Base-by-base conservation (phyloP, 768 basidiomycete species). In the Amanita muscaria region DNA sequence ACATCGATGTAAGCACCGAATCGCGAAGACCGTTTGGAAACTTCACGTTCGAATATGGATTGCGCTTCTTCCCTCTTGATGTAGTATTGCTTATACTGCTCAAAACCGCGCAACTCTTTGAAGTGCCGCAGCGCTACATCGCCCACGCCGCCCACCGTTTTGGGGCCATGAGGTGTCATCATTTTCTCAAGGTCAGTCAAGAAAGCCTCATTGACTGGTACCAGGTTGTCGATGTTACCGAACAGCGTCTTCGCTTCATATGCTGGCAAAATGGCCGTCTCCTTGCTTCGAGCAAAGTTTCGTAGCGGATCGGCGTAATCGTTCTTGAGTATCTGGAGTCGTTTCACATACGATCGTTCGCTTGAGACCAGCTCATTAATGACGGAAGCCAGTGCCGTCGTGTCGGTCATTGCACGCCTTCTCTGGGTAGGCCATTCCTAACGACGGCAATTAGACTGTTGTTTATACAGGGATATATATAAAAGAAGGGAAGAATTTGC, bases 161-260 rank as follows among this genome's bases (percentile, higher is more conserved):
- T 68, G 32, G 66, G 57, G 39, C 79, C 81, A 52, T 74, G 74
- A n/a, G 76, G 76, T 4, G 68, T 67, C 27, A 79, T 50, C 80
- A 91, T 84, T 61, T 73, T 77, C 59, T 93, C 89, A 25, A 99
- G 66, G 56, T 93, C 88, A 1, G 64, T 60, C 29, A 97, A 66
- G 59, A 98, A 93, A 0, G 80, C 79, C 55, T 89, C 85, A 55
- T 97, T 91, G n/a, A 89, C 86, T 1, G 82, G 82, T 3, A 97
- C 62, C 16, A 99, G 73, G 41, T 77, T 81, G 61, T 97, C 93
- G 40, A 97, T 75, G 63, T 99, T 98, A 44, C 88, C 89, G 53
- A 99, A 98, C 18, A 99, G 72, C 1, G 79, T 88, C 51, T 88
- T 92, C 25, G 93, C 93, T 59, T 97, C 88, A 59, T 94, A 97